Conservation (phyloP, 176 grass and related monocot species). For the Carex scoparia region DNA sequence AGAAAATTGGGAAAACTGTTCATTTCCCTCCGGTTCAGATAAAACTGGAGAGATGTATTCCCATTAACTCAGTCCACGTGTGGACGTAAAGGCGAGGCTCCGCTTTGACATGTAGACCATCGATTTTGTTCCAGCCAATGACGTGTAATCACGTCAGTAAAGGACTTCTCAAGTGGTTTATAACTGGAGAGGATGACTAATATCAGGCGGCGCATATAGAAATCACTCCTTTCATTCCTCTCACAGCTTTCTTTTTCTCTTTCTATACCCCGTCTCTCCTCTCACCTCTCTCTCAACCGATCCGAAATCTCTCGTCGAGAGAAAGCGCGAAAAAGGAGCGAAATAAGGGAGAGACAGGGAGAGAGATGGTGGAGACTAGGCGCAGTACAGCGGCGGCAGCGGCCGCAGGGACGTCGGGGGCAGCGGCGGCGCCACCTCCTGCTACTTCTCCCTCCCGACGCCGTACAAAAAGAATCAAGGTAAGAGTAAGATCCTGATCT, state of each 20-base stretch:
- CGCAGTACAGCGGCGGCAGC: conserved; percentile 40
- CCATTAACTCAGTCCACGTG: background rate
- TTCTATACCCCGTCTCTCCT: background rate
- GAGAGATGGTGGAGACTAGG: conserved; percentile 70
- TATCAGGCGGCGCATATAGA: conserved; percentile 5
- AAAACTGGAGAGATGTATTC: background rate
- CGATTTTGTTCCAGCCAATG: conserved; percentile 3
- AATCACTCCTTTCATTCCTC: conserved; percentile 22
- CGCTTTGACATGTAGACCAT: conserved; percentile 32
- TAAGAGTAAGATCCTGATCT: conserved; percentile 31
- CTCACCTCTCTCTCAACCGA: conserved; percentile 32
- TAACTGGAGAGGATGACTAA: conserved; percentile 11
- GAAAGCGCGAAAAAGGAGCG: conserved; percentile 47
- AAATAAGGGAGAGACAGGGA: conserved; percentile 19
- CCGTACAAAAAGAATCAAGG: conserved; percentile 54
- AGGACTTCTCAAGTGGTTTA: conserved; percentile 11
- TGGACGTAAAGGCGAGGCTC: background rate
- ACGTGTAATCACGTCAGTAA: background rate
- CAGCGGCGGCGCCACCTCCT: background rate
- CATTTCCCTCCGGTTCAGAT: background rate
- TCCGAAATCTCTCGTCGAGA: conserved; percentile 36
- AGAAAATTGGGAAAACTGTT: background rate
- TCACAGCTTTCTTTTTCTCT: conserved; percentile 4
- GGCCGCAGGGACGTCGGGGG: conserved; percentile 17
- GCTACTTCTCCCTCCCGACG: conserved; percentile 29